Percentiles rank a stretch among this genome's conserved stretches.
Conservation (phyloP, 176 grass and related monocot genomes). For the Aegilops speltoides region DNA sequence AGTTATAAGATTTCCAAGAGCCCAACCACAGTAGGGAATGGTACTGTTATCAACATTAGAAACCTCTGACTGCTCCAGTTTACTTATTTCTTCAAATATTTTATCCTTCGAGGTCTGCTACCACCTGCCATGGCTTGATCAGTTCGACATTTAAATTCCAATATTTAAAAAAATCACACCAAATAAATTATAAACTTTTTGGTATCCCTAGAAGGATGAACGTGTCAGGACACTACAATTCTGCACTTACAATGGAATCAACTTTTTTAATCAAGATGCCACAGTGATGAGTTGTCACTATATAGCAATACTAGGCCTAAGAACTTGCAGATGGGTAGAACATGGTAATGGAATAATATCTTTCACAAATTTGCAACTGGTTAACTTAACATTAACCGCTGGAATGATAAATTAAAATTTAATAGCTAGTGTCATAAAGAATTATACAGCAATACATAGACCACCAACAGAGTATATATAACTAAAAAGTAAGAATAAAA, state of each 20-base stretch:
- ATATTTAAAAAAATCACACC: neutral
- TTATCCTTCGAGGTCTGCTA: conserved; percentile 73
- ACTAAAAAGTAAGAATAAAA: neutral
- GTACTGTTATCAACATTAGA: conserved; percentile 23
- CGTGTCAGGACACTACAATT: neutral
- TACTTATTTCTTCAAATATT: conserved; percentile 83
- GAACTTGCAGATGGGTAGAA: neutral
- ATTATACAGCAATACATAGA: neutral
- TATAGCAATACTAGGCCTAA: neutral
- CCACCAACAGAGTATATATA: neutral
- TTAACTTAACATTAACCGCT: neutral
- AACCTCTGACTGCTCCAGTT: conserved; percentile 57
- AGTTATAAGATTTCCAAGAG: conserved; percentile 83
- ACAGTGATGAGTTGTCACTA: neutral
- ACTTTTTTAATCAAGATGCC: neutral
- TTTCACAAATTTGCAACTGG: neutral
- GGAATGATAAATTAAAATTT: neutral
- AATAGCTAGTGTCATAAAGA: neutral
- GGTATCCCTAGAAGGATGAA: neutral
- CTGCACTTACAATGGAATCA: neutral
- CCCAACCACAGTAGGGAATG: conserved; percentile 81
- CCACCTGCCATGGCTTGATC: conserved; percentile 97
- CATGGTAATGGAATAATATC: neutral
- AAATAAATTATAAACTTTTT: neutral
- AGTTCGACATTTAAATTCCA: conserved; percentile 42